A percentile compares a stretch with the other conserved stretches of the same genome.
Evolutionary conservation across 1,284 basidiomycete genomes (phyloP).

Genomic region (Veloboletus limbatus): DNA sequence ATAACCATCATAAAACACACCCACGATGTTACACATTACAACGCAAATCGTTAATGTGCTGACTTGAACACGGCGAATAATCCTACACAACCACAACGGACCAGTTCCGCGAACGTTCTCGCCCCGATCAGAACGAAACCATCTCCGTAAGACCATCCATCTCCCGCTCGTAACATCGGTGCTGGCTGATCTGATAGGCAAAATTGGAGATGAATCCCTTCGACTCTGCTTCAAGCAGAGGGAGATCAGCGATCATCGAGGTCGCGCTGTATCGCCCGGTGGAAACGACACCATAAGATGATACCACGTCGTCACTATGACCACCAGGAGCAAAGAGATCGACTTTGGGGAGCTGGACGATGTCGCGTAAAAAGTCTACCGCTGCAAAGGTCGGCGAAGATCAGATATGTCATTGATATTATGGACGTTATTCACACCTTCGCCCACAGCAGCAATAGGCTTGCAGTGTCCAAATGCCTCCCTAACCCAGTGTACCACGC

Average conservation of each 20-base stretch:
- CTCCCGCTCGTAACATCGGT: constrained; percentile 62
- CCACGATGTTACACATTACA: neutral
- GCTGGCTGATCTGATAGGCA: constrained; percentile 59
- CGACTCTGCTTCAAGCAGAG: constrained; percentile 43
- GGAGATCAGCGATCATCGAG: constrained; percentile 40
- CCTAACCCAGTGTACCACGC: constrained; percentile 66
- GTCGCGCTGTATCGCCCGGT: constrained; percentile 45
- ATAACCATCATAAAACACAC: neutral
- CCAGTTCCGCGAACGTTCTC: neutral
- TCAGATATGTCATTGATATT: neutral
- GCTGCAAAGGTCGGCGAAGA: constrained; percentile 34
- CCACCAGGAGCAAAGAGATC: constrained; percentile 36
- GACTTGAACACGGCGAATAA: constrained; percentile 7
- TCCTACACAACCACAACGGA: constrained; percentile 14
- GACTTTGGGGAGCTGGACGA: constrained; percentile 47
- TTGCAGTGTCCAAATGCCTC: constrained; percentile 83
- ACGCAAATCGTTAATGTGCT: too few relatives aligned
- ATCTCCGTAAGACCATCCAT: constrained; percentile 48
- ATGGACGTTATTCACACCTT: constrained; percentile 37
- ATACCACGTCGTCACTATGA: constrained; percentile 40
- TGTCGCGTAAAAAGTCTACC: constrained; percentile 46
- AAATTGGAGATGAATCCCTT: constrained; percentile 59
- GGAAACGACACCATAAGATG: constrained; percentile 63
- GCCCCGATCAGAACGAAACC: constrained; percentile 53
- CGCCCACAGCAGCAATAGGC: constrained; percentile 70